These are phyloP conservation scores for Phyllosticta citrichinensis DNA, from an alignment of 2,329 filamentous ascomycete genomes.

Conservation along the genomic window DNA sequence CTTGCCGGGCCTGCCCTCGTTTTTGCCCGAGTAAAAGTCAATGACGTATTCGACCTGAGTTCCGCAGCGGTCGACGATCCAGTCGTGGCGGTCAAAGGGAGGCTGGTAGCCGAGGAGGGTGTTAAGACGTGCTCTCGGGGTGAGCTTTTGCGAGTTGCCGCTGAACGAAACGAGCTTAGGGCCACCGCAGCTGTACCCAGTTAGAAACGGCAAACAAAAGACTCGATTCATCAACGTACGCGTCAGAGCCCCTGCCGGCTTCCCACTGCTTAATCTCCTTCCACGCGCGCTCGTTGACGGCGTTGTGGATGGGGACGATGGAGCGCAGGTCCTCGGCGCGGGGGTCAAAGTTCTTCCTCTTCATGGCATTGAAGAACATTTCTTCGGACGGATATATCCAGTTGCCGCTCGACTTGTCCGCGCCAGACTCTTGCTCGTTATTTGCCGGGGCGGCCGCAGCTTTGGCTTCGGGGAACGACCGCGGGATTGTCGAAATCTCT, in stretches of 20 bases:
- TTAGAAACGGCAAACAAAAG: not conserved
- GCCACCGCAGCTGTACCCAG: constrained; percentile 50
- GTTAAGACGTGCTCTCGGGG: constrained; percentile 74
- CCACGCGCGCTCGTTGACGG: constrained; percentile 96
- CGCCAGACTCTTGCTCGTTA: constrained; percentile 59
- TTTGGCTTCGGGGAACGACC: constrained; percentile 29
- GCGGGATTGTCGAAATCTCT: constrained; percentile 66
- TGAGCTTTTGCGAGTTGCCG: constrained; percentile 55
- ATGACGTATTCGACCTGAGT: constrained; percentile 87
- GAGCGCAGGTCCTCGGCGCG: constrained; percentile 70
- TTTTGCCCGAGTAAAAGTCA: constrained; percentile 83
- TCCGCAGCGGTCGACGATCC: constrained; percentile 89
- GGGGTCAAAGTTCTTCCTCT: constrained; percentile 73
- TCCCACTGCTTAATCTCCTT: constrained; percentile 87
- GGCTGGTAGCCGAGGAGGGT: constrained; percentile 76
- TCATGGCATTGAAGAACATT: constrained; percentile 97
- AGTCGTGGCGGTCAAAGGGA: constrained; percentile 94
- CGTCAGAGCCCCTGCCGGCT: constrained; percentile 47
- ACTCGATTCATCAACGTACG: constrained; percentile 32
- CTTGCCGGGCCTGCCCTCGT: constrained; percentile 31
- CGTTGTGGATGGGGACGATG: constrained; percentile 95
- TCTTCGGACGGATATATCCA: constrained; percentile 97
- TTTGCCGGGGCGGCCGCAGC: constrained; percentile 49
- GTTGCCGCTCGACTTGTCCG: constrained; percentile 62
- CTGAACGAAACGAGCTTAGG: constrained; percentile 77